A percentile compares a stretch with the other conserved stretches of the same genome.
Evolutionary conservation across 1,284 basidiomycete species (phyloP).

Genomic region (Pholiota adiposa): DNA sequence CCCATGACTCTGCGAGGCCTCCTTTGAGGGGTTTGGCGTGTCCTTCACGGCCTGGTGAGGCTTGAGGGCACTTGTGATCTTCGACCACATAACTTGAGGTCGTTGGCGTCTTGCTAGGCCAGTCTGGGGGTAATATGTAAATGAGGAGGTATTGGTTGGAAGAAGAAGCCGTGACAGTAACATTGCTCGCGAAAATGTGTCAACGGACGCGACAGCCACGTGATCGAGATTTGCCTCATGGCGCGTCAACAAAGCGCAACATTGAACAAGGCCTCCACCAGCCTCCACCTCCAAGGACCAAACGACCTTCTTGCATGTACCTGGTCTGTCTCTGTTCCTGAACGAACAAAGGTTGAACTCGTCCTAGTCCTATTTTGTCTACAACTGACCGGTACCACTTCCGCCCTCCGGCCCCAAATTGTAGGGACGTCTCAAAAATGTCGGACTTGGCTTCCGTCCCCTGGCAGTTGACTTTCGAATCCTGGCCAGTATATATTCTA

Average conservation of each 20-base stretch:
- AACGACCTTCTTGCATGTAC: neutral
- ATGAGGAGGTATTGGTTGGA: conserved; percentile 12
- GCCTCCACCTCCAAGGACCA: neutral
- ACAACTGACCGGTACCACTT: no score
- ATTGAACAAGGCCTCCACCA: neutral
- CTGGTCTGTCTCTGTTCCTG: no score
- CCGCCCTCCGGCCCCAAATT: no score
- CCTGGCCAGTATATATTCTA: neutral
- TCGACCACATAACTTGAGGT: conserved; percentile 59
- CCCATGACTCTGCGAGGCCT: conserved; percentile 33
- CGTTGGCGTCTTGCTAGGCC: conserved; percentile 8
- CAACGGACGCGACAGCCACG: conserved; percentile 26
- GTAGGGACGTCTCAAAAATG: neutral
- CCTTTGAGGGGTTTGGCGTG: conserved; percentile 18
- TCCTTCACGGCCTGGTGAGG: conserved; percentile 46
- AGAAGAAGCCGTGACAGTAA: conserved; percentile 23
- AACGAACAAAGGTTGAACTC: no score
- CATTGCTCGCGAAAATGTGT: conserved; percentile 17
- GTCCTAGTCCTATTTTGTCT: no score
- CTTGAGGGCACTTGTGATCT: conserved; percentile 59
- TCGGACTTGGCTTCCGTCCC: neutral
- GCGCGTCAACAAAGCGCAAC: conserved; percentile 9
- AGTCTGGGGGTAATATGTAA: neutral
- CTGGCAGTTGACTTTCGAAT: neutral
- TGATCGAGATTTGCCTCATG: conserved; percentile 19